Evolutionary conservation across 2,329 filamentous ascomycete genomes (phyloP).

Genomic region (Akanthomyces lecanii): DNA sequence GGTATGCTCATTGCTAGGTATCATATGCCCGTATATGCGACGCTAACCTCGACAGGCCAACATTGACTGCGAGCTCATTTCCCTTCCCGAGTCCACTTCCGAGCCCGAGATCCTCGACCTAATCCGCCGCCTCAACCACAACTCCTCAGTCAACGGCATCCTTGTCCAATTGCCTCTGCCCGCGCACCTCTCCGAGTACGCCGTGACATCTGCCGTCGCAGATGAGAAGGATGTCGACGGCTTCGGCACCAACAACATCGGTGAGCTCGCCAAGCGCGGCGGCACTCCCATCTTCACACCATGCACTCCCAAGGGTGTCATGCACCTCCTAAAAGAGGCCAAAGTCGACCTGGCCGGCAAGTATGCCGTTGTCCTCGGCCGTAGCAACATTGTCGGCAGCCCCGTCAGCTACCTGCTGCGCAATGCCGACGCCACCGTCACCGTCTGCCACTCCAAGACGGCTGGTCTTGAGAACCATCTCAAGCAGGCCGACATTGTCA

Average conservation of each 20-base stretch:
- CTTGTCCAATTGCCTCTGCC: conserved; percentile 91
- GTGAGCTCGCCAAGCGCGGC: conserved; percentile 92
- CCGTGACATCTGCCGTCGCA: conserved; percentile 82
- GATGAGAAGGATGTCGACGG: conserved; percentile 98
- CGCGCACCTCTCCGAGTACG: conserved; percentile 83
- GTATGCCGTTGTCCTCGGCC: conserved; percentile 87
- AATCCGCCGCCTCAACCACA: conserved; percentile 79
- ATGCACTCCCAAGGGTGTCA: conserved; percentile 95
- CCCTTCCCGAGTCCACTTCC: conserved; percentile 74
- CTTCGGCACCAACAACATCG: conserved; percentile 91
- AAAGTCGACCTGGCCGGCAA: conserved; percentile 84
- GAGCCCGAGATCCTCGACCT: conserved; percentile 83
- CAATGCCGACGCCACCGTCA: conserved; percentile 94
- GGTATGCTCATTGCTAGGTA: conserved; percentile 43
- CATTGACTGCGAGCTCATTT: conserved; percentile 81
- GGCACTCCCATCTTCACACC: conserved; percentile 85
- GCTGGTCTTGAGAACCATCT: conserved; percentile 67
- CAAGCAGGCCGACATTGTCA: conserved; percentile 80
- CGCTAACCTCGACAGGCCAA: conserved; percentile 58
- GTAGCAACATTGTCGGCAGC: conserved; percentile 96
- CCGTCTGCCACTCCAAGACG: conserved; percentile 90
- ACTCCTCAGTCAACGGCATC: conserved; percentile 82
- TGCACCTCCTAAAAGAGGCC: conserved; percentile 81
- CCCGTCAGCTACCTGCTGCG: conserved; percentile 94
- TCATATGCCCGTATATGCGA: not conserved